These are phyloP conservation scores for Musa itinerans DNA, from an alignment of 176 grass and related monocot species.

Conservation along the genomic window DNA sequence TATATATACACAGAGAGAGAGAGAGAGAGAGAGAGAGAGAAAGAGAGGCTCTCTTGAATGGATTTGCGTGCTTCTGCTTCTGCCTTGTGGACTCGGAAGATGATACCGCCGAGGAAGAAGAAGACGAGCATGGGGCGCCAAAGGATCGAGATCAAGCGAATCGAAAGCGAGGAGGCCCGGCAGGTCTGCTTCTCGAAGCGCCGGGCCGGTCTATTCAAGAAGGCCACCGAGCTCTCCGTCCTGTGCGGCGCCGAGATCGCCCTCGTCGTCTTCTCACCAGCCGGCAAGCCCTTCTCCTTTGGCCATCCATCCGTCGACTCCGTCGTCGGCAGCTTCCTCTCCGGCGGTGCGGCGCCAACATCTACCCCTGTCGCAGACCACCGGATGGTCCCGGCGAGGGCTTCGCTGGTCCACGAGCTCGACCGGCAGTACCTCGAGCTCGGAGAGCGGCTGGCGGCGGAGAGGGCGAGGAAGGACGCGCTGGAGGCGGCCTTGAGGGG, in stretches of 20 bases:
- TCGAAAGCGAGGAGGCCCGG: neutral
- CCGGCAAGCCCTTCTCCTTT: constrained; percentile 32
- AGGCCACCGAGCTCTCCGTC: constrained; percentile 49
- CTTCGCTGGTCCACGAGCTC: no score
- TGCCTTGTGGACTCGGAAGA: neutral
- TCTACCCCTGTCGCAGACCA: neutral
- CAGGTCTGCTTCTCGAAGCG: neutral
- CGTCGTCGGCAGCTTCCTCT: constrained; percentile 26
- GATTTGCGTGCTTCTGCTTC: no score
- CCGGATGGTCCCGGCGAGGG: no score
- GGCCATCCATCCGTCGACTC: constrained; percentile 38
- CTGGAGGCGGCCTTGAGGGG: no score
- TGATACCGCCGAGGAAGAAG: neutral
- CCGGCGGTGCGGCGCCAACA: neutral
- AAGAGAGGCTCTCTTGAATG: no score
- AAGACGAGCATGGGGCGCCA: neutral
- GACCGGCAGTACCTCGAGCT: no score
- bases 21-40: no score
- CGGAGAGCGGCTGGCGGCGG: no score
- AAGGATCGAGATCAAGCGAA: neutral
- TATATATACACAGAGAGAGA: no score
- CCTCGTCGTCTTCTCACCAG: constrained; percentile 53
- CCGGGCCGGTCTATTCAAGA: constrained; percentile 34
- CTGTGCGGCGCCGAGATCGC: constrained; percentile 44
- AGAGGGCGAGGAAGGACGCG: no score